A percentile compares a stretch with the other conserved stretches of the same genome.
phyloP scores from a whole-genome alignment of 441 rosid genomes.

The Arabidopsis lyrata region DNA sequence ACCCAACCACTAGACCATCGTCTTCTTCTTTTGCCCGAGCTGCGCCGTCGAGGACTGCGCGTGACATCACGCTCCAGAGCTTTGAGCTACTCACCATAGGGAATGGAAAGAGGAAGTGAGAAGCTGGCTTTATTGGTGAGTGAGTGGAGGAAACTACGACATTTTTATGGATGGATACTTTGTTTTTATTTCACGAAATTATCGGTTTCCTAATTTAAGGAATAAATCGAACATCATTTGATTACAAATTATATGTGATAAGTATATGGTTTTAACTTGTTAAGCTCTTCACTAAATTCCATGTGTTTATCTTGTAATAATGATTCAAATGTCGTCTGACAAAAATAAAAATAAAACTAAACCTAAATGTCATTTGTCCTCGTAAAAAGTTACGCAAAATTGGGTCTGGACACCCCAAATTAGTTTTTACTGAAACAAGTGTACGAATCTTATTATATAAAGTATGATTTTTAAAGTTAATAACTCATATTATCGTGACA shows the following conservation, averaged over 20 bases:
- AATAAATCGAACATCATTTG: conserved; percentile 34
- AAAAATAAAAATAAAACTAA: neutral
- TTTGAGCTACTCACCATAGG: conserved; percentile 76
- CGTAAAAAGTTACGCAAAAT: no score
- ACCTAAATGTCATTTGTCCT: neutral
- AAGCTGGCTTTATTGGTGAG: conserved; percentile 14
- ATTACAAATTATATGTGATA: conserved; percentile 38
- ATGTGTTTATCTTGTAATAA: neutral
- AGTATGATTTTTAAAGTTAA: no score
- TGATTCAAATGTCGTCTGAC: neutral
- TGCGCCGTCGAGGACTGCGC: conserved; percentile 56
- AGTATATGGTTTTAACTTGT: conserved; percentile 35
- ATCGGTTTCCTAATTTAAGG: conserved; percentile 35
- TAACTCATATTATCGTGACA: no score
- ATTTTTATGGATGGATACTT: conserved; percentile 31
- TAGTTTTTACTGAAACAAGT: no score
- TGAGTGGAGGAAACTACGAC: conserved; percentile 27
- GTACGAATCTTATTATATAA: no score
- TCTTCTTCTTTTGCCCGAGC: conserved; percentile 58
- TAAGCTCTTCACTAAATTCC: neutral
- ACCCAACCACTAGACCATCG: conserved; percentile 46
- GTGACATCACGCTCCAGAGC: conserved; percentile 62
- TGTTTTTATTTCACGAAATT: conserved; percentile 23
- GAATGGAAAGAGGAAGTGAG: conserved; percentile 50
- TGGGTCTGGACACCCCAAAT: no score